These are phyloP conservation scores for Russula emetica DNA, from an alignment of 768 basidiomycete genomes.

Conservation along the genomic window DNA sequence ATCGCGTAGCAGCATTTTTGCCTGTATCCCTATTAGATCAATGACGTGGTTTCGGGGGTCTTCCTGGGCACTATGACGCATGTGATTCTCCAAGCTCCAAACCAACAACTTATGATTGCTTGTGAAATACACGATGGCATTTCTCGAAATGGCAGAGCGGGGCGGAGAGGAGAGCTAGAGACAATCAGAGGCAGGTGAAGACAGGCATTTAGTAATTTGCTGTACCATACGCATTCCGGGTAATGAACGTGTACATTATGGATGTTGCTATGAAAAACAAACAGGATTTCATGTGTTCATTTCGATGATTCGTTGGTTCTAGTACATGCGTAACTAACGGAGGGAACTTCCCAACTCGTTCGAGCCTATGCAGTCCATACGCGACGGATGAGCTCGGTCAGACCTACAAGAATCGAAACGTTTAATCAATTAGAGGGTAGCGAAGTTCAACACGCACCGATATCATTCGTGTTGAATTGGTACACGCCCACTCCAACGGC, in stretches of 20 bases:
- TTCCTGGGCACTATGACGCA: not conserved
- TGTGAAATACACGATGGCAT: not conserved
- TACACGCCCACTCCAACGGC: conserved; percentile 87
- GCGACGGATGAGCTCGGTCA: conserved; percentile 79
- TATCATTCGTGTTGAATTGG: conserved; percentile 98
- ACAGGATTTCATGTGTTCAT: not conserved
- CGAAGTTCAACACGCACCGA: conserved; percentile 58
- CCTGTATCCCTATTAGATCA: not conserved
- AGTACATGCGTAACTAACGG: conserved; percentile 6
- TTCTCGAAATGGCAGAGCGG: not conserved
- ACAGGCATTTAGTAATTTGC: not conserved
- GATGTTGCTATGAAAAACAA: not conserved
- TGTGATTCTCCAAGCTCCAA: not conserved
- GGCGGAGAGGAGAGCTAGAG: too few species aligned
- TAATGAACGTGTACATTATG: not conserved
- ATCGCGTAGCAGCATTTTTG: conserved; percentile 13
- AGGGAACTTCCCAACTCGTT: not conserved
- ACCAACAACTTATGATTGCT: not conserved
- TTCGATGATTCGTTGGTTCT: not conserved
- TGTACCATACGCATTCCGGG: not conserved
- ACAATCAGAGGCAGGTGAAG: not conserved
- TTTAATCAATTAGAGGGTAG: not conserved
- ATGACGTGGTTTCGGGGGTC: not conserved
- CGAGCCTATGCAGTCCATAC: conserved; percentile 67
- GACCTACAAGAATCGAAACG: conserved; percentile 44